Evolutionary conservation across 108 stramenopile genomes (phyloP).

Genomic region (Aurantiochytrium sp.): DNA sequence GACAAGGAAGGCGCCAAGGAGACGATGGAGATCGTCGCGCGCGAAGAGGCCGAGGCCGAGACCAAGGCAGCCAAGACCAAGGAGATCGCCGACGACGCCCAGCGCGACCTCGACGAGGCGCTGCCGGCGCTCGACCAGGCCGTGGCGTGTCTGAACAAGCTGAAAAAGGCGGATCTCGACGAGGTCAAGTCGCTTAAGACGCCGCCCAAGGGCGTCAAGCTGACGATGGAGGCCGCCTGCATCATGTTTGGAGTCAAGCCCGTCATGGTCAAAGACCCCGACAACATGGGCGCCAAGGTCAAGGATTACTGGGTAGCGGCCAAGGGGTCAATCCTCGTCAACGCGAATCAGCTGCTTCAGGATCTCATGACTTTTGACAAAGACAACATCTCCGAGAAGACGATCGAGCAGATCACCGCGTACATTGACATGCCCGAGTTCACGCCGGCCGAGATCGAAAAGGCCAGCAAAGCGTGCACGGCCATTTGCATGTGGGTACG

Average conservation of each 20-base stretch:
- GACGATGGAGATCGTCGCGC: conserved; percentile 49
- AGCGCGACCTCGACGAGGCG: conserved; percentile 58
- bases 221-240: conserved; percentile 62
- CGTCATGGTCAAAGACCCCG: conserved; percentile 51
- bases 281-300: conserved; percentile 53
- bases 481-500: conserved; percentile 69
- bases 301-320: conserved; percentile 57
- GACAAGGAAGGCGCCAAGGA: conserved; percentile 57
- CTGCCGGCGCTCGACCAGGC: conserved; percentile 60
- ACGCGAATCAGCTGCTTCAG: conserved; percentile 53
- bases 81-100: conserved; percentile 62
- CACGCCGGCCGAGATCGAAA: conserved; percentile 56
- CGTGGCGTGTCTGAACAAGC: conserved; percentile 52
- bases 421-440: conserved; percentile 59
- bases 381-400: conserved; percentile 60
- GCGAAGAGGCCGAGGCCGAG: conserved; percentile 53
- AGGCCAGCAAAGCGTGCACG: conserved; percentile 58
- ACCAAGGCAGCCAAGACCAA: conserved; percentile 46
- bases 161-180: conserved; percentile 61
- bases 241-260: conserved; percentile 58
- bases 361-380: conserved; percentile 59
- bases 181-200: conserved; percentile 56
- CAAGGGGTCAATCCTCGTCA: conserved; percentile 44
- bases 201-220: conserved; percentile 52
- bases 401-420: conserved; percentile 51